Evolutionary conservation across 2,329 filamentous ascomycete genomes (phyloP), one percentile per base, ranked within the genome.

Genomic region (Arthrobotrys entomopaga): DNA sequence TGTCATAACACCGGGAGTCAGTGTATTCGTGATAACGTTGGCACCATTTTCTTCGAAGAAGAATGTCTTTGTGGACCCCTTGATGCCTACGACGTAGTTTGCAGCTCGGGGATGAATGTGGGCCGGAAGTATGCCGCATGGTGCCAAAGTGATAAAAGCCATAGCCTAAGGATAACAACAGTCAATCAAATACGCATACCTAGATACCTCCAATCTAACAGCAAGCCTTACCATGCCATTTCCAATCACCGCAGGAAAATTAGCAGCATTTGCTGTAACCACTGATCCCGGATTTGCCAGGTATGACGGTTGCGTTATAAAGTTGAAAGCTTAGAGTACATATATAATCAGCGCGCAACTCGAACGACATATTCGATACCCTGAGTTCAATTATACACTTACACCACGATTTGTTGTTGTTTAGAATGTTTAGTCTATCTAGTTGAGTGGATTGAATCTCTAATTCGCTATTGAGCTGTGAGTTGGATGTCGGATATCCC

Each of bases 21-120:
- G 79, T 0, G 80, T 81, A 15, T 82, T 80, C 34, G 77, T 81
- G 2, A 86, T 80, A 0, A 82, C 80, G 7, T 80, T 79, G 0
- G 83, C 84, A 1, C 84, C 84, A 67, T 86, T 86, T 78, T 86
- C 85, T 61, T 83, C 81, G 49, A 83, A 82, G 84, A 86, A 86
- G 78, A 81, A 86, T 8, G 84, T 86, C 48, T 82, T 83, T 4
- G 83, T 85, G 43, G 82, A 84, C n/a, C 84, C 85, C 16, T 80
- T 78, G 19, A 85, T 79, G 0, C 82, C 82, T 4, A 85, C 81
- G 11, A 86, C 84, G 42, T 82, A 81, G 75, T 86, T 86, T 20
- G 82, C 81, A 1, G 83, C 85, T 5, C 85, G 81, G 0, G 84
- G 83, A 74, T 87, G 85, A 22, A 82, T 80, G 77, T 86, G 85